Conservation (phyloP, 2,329 filamentous ascomycete species). For the Xylaria sp. region DNA sequence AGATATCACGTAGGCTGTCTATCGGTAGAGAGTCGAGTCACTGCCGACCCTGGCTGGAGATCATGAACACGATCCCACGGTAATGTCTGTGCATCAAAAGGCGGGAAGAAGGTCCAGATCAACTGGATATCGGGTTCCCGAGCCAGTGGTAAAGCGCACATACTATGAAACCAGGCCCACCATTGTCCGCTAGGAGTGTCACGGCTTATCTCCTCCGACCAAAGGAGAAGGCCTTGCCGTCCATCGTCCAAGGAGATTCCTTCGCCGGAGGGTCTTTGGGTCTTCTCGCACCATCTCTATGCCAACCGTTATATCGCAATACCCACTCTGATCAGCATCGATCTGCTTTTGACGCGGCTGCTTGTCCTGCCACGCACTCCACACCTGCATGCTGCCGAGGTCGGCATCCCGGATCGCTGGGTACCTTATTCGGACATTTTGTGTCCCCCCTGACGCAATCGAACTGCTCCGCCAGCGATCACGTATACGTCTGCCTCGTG, state of each 20-base stretch:
- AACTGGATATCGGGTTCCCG: neutral
- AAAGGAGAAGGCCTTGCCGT: neutral
- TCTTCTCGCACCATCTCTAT: slow-evolving; percentile 23
- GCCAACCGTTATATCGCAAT: slow-evolving; percentile 14
- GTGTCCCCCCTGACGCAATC: slow-evolving; percentile 29
- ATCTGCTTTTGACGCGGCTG: slow-evolving; percentile 22
- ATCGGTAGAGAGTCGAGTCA: slow-evolving; percentile 9
- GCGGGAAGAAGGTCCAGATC: neutral
- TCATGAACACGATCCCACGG: neutral
- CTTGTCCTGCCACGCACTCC: slow-evolving; percentile 29
- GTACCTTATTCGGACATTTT: slow-evolving; percentile 20
- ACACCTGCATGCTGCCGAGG: slow-evolving; percentile 31
- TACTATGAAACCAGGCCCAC: neutral
- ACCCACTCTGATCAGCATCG: slow-evolving; percentile 18
- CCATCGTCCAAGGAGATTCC: slow-evolving; percentile 5
- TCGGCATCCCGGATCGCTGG: slow-evolving; percentile 28
- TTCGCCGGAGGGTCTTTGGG: slow-evolving; percentile 13
- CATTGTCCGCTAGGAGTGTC: neutral
- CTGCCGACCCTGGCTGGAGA: neutral
- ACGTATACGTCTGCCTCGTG: slow-evolving; percentile 2
- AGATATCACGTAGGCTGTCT: slow-evolving; percentile 14
- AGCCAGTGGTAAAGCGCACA: neutral
- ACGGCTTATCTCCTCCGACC: neutral
- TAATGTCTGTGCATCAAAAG: neutral
- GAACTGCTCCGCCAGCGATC: slow-evolving; percentile 10